These are phyloP conservation scores for Sechiopsis laciniata DNA, from an alignment of 306 rosid genomes.

Conservation along the genomic window DNA sequence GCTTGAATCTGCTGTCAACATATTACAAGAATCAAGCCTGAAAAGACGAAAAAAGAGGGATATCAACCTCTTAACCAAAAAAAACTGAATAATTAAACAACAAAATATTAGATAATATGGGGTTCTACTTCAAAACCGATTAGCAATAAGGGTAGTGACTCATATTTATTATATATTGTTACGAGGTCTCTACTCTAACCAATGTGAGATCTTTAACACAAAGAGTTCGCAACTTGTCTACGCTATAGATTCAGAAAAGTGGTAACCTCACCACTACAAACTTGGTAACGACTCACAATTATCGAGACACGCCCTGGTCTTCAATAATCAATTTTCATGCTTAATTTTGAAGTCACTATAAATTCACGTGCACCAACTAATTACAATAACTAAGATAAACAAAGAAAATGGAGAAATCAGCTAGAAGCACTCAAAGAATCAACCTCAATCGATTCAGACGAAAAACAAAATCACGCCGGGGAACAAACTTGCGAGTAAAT, in stretches of 20 bases:
- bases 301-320: not conserved
- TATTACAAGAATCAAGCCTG: slow-evolving; percentile 2
- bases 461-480: not conserved
- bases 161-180: too few species aligned
- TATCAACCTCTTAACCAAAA: not conserved
- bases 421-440: not conserved
- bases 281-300: not conserved
- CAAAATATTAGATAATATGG: not conserved
- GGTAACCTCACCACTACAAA: not conserved
- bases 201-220: too few species aligned
- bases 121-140: too few species aligned
- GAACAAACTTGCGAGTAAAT: not conserved
- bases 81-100: slow-evolving; percentile 9
- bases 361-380: not conserved
- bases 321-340: not conserved
- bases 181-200: too few species aligned
- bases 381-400: not conserved
- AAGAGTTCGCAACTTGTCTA: not conserved
- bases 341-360: not conserved
- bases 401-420: not conserved
- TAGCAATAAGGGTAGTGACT: too few species aligned
- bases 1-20: not conserved
- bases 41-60: slow-evolving; percentile 8
- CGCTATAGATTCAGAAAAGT: not conserved
- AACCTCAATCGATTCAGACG: not conserved